Conservation (phyloP, 1,139 yeast species). For the Waltiozyma sp. region DNA sequence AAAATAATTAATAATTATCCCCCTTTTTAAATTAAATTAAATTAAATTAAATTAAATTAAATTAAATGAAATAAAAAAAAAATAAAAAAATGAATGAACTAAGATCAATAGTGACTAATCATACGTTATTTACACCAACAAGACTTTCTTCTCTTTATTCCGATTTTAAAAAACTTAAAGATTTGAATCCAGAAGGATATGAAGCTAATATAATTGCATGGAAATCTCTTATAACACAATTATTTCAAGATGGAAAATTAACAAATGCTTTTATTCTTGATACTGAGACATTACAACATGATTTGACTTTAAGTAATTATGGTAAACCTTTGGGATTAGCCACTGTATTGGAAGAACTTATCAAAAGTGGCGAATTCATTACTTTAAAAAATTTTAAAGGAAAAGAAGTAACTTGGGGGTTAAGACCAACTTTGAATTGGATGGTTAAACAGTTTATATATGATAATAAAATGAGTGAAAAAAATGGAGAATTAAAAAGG, state of each 20-base stretch:
- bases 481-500: conserved; percentile 8
- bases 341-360: conserved; percentile 24
- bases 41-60: too few relatives aligned
- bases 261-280: conserved; percentile 16
- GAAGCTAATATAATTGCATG: conserved; percentile 58
- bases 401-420: conserved; percentile 11
- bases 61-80: too few relatives aligned
- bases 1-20: too few relatives aligned
- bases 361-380: conserved; percentile 19
- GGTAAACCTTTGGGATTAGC: conserved; percentile 27
- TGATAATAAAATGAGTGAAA: conserved; percentile 13
- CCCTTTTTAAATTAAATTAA: too few relatives aligned
- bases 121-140: conserved; percentile 31
- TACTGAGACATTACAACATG: conserved; percentile 18
- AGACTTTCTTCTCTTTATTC: conserved; percentile 53
- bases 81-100: conserved; percentile 7
- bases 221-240: conserved; percentile 27
- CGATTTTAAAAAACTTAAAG: conserved; percentile 40
- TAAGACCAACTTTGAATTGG: conserved; percentile 17
- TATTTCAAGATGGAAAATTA: conserved; percentile 15
- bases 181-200: conserved; percentile 56
- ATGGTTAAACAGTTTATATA: conserved; percentile 14
- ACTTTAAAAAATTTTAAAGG: conserved; percentile 17
- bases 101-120: conserved; percentile 11
- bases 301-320: conserved; percentile 18